Conservation (phyloP, 768 basidiomycete genomes). For the Suillus decipiens region DNA sequence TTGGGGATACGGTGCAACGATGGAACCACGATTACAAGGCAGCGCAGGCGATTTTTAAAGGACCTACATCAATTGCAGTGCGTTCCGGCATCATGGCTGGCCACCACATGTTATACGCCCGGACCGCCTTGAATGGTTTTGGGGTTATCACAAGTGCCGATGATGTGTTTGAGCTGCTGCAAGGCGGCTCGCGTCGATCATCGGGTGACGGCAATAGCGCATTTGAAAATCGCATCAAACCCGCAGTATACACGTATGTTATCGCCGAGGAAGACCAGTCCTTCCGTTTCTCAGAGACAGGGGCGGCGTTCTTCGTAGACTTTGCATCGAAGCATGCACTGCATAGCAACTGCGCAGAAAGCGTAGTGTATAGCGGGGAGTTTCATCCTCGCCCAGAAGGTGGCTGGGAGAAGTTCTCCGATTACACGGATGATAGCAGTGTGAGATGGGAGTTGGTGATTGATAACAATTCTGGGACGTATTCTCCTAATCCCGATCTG, state of each 20-base stretch:
- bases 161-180: conserved; percentile 54
- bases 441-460: conserved; percentile 81
- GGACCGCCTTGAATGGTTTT: conserved; percentile 60
- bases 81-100: conserved; percentile 71
- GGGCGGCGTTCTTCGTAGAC: conserved; percentile 85
- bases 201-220: conserved; percentile 17
- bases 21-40: conserved; percentile 73
- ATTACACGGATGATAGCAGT: conserved; percentile 51
- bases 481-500: conserved; percentile 67
- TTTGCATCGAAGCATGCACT: conserved; percentile 87
- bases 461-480: conserved; percentile 87
- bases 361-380: conserved; percentile 75
- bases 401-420: conserved; percentile 66
- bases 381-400: conserved; percentile 74
- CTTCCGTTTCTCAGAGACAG: conserved; percentile 84
- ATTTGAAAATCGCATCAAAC: conserved; percentile 59
- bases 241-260: conserved; percentile 85
- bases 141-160: conserved; percentile 54
- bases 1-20: conserved; percentile 58
- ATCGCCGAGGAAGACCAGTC: conserved; percentile 75
- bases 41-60: conserved; percentile 69
- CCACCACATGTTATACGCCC: conserved; percentile 74
- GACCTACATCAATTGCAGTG: conserved; percentile 61
- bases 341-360: conserved; percentile 69
- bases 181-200: conserved; percentile 37